Conservation (phyloP, 331 rosid species). For the Arachis monticola region DNA sequence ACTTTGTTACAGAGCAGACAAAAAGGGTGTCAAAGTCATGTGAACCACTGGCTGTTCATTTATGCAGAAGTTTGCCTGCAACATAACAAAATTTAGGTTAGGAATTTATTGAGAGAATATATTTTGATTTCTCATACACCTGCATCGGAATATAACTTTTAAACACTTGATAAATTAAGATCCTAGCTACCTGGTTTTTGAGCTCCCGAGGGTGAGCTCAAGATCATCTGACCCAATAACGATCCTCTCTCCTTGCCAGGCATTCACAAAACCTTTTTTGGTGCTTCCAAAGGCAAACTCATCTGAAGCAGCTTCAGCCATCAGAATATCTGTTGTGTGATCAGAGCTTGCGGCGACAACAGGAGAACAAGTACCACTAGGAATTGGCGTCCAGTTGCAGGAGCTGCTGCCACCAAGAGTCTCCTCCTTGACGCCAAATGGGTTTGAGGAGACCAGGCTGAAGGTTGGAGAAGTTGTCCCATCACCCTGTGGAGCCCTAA, state of each 20-base stretch:
- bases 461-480: constrained; percentile 82
- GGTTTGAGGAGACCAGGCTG: constrained; percentile 78
- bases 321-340: constrained; percentile 77
- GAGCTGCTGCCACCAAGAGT: constrained; percentile 66
- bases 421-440: constrained; percentile 81
- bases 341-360: constrained; percentile 76
- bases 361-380: constrained; percentile 93
- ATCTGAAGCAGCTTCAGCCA: constrained; percentile 74
- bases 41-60: constrained; percentile 36
- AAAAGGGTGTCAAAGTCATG: constrained; percentile 40
- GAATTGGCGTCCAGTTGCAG: constrained; percentile 89
- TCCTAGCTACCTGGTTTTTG: constrained; percentile 66
- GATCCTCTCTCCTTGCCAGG: constrained; percentile 93
- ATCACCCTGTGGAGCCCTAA: constrained; percentile 66
- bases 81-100: constrained; percentile 26
- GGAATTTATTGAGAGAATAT: constrained; percentile 24
- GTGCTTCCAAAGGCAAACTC: constrained; percentile 91
- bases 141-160: not conserved
- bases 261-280: constrained; percentile 66
- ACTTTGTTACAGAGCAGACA: constrained; percentile 40
- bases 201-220: constrained; percentile 91
- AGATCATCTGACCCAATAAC: constrained; percentile 81
- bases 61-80: constrained; percentile 52
- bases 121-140: not conserved
- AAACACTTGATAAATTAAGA: not conserved